A percentile compares a stretch with the other conserved stretches of the same genome.
Evolutionary conservation across 148 eudicot genomes (phyloP).

Genomic region (Vaccinium vitisidaea): DNA sequence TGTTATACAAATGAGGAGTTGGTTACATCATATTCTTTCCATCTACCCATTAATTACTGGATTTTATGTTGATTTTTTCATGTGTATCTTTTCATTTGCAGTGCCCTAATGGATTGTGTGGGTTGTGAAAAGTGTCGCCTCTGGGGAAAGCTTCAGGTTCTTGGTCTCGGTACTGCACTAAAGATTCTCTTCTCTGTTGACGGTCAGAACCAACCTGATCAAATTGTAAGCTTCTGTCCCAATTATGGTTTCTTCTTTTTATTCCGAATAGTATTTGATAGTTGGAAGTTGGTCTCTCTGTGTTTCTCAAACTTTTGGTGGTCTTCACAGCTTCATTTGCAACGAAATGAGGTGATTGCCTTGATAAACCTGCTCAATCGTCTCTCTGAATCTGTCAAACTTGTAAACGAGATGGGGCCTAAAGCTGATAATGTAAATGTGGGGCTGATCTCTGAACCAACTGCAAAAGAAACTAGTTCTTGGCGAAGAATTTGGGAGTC

Average conservation of each 20-base stretch:
- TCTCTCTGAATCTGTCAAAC: slow-evolving; percentile 52
- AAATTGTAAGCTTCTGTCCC: slow-evolving; percentile 48
- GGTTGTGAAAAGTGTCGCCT: slow-evolving; percentile 97
- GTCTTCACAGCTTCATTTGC: slow-evolving; percentile 43
- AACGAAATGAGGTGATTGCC: slow-evolving; percentile 67
- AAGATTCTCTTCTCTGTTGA: slow-evolving; percentile 83
- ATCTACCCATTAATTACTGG: background rate
- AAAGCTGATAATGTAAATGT: slow-evolving; percentile 34
- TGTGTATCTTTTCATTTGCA: slow-evolving; percentile 31
- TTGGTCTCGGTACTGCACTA: slow-evolving; percentile 93
- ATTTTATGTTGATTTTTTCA: background rate
- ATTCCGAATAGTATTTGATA: background rate
- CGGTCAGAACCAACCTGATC: slow-evolving; percentile 37
- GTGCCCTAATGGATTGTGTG: slow-evolving; percentile 95
- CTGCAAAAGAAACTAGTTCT: slow-evolving; percentile 19
- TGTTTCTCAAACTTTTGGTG: background rate
- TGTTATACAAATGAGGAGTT: background rate
- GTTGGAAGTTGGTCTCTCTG: background rate
- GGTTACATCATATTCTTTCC: background rate
- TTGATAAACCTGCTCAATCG: slow-evolving; percentile 53
- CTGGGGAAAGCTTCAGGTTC: slow-evolving; percentile 98
- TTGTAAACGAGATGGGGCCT: slow-evolving; percentile 42
- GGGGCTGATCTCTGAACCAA: slow-evolving; percentile 30
- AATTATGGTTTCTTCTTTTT: background rate
- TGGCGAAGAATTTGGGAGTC: slow-evolving; percentile 37